A percentile compares a stretch with the other conserved stretches of the same genome.
Evolutionary conservation across 192 early-diverging fungal genomes (phyloP).

Genomic region (Dispira parvispora): DNA sequence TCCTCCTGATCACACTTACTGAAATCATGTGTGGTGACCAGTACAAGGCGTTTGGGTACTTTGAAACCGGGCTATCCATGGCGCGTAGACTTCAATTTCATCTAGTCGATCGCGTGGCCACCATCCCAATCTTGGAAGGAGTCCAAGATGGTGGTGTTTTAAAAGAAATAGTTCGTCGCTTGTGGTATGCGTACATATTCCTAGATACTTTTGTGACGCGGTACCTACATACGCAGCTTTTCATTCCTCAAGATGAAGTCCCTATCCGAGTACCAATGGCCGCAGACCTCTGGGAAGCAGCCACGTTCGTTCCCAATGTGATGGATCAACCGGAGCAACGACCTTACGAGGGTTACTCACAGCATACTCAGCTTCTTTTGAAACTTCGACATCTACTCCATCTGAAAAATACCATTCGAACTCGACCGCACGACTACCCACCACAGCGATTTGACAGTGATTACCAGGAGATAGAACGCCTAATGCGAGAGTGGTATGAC

Average conservation of each 20-base stretch:
- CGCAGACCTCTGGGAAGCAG: background rate
- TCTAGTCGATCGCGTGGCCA: background rate
- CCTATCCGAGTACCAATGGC: background rate
- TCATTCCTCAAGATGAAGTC: background rate
- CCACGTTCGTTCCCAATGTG: background rate
- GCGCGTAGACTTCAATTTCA: background rate
- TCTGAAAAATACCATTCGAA: background rate
- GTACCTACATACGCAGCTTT: background rate
- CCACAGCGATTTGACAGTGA: background rate
- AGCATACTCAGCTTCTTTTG: background rate
- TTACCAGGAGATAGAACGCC: background rate
- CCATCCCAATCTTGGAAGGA: background rate
- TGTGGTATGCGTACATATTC: background rate
- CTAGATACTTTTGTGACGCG: background rate
- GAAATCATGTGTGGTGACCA: slow-evolving; percentile 4
- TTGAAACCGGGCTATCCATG: background rate
- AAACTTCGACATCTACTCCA: background rate
- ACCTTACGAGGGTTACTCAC: background rate
- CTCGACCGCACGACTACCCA: background rate
- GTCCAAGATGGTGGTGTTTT: background rate
- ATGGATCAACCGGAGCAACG: background rate
- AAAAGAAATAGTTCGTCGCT: background rate
- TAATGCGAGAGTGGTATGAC: background rate
- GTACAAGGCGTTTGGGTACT: background rate
- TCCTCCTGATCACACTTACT: background rate